Evolutionary conservation across 208 protist genomes (phyloP).

Genomic region (Plasmodiophora brassicae): DNA sequence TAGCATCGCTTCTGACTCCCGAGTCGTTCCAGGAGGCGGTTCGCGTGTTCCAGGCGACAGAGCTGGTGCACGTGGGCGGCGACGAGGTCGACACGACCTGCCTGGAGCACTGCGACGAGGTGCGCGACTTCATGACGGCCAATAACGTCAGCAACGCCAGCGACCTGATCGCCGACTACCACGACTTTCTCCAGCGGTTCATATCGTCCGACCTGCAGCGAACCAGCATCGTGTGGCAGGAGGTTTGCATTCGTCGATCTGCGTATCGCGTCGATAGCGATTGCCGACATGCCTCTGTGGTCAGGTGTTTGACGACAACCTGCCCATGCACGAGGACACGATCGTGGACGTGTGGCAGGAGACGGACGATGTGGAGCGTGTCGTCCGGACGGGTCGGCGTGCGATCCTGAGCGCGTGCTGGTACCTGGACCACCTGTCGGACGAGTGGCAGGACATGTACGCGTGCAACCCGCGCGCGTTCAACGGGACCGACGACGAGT

Average conservation of each 20-base stretch:
- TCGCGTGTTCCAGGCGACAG: background rate
- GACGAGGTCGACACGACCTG: constrained; percentile 35
- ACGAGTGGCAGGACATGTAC: constrained; percentile 7
- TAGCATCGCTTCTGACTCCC: background rate
- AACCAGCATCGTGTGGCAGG: background rate
- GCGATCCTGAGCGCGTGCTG: background rate
- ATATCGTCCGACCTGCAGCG: background rate
- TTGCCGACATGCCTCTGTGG: background rate
- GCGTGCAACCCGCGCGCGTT: background rate
- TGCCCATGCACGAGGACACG: background rate
- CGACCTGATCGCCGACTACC: background rate
- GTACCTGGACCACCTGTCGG: constrained; percentile 36
- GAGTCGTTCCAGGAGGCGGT: background rate
- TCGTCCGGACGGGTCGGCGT: background rate
- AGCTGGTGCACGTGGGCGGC: constrained; percentile 37
- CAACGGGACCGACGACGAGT: background rate
- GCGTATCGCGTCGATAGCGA: background rate
- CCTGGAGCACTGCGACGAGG: background rate
- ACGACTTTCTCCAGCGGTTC: background rate
- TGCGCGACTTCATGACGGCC: background rate
- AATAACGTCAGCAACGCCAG: background rate
- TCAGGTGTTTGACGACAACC: constrained; percentile 25
- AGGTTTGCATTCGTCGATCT: background rate
- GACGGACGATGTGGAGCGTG: background rate
- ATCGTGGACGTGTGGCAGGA: constrained; percentile 20